Base-by-base conservation (phyloP, 768 basidiomycete species). In the Sarcodon sp. region DNA sequence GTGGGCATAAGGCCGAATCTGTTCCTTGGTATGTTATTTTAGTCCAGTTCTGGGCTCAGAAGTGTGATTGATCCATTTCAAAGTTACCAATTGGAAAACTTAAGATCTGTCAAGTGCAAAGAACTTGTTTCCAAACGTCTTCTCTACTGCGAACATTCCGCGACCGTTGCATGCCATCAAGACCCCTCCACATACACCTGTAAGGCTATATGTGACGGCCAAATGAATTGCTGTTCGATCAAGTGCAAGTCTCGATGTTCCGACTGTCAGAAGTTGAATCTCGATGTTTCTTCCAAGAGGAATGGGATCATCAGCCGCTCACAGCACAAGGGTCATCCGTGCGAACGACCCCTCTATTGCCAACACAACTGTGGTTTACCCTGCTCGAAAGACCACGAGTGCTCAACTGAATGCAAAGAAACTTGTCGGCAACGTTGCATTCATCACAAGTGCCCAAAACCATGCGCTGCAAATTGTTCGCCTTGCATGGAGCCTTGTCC, bases 401-500 rank as follows among this genome's bases (percentile, higher is more conserved):
- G 64, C 51, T 60, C 61, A 38, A 46, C 55, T 0, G 44, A 51
- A 11, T 67, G 66, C 54, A 33, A 48, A 9, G 33, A 56, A 21
- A 1, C 21, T 3, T 64, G 63, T 38, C 51, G 55, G 7, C 59
- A 64, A 37, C 51, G 46, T 0, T 69, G 66, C 48, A 27, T 13
- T 1, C 66, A 67, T 44, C 53, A 55, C 7, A 49, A 50, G 33
- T 66, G 66, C 45, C 45, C 48, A 8, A 54, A 56, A 35, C 51
- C 60, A 1, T 67, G 67, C 50, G 61, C 57, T 7, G 56, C 53
- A 6, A 56, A 60, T 9, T 65, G 65, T 16, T 54, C 63, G 0
- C 60, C 64, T 3, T 68, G 68, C 47, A 58, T 62, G 56, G 59
- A 65, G 39, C 55, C 59, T 4, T 69, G 68, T 46, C 41, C 49